Base-by-base conservation (phyloP, 73 alveolate species). In the Tetrahymena malaccensis region DNA sequence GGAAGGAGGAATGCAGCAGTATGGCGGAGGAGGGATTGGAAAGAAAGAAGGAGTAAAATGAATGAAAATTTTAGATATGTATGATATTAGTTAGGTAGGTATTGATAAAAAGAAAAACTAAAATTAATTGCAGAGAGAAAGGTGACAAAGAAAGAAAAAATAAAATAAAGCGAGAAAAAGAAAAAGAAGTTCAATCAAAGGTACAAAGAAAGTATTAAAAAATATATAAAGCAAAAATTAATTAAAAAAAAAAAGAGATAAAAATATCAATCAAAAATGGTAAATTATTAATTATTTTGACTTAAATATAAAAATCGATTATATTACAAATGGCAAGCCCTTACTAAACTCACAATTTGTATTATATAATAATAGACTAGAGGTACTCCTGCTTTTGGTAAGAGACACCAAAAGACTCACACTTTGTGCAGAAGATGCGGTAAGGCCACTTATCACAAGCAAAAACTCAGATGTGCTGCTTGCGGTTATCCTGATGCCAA, bases 381-480 rank as follows among this genome's bases (percentile, higher is more conserved):
- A 96, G 99, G 99, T 58, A 97, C 99, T 85, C 97, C 97, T 93
- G 96, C 98, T 43, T 85, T 95, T 84, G 99, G 99, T 97, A 95
- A 95, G 55, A 97, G 97, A 93, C 97, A 97, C 95, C 93, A 95
- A 97, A 95, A 97, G 96, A 95, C 99, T 89, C 99, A 97, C 95
- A 97, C 99, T 93, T 96, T 97, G 97, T 96, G 98, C 97, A 97
- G 98, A 96, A 96, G 96, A 94, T 96, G 98, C 96, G 99, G 99
- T 44, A 96, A 96, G 93, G 93, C 95, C 85, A 95, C 97, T 70
- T 97, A 95, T 95, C 98, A 97, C 98, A 97, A 94, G 94, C 96
- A 97, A 94, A 97, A 97, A 96, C 84, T 94, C 96, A 95, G 97
- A 85, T 97, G 98, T 94, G 98, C 98, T 94, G 94, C 98, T 70